A percentile compares a stretch with the other conserved stretches of the same genome.
These are phyloP conservation scores for Aspergillus indologenus DNA, from an alignment of 495 filamentous ascomycete genomes.

Conservation along the genomic window DNA sequence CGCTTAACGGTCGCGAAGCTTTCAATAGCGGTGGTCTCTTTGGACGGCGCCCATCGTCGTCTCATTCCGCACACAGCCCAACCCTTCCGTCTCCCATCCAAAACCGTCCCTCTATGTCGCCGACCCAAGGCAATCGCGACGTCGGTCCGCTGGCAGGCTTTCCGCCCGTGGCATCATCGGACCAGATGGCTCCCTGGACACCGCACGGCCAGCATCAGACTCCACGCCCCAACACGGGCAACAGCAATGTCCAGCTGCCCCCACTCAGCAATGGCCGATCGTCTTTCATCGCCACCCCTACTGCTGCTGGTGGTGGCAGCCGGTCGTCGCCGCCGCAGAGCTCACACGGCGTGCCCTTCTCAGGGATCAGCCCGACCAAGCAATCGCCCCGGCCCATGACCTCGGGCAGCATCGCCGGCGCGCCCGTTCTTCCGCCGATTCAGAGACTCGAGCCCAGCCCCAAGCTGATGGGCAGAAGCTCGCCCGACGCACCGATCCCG, in stretches of 20 bases:
- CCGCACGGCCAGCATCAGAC: slow-evolving; percentile 37
- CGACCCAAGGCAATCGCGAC: slow-evolving; percentile 46
- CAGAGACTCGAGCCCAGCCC: slow-evolving; percentile 49
- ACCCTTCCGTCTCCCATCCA: slow-evolving; percentile 40
- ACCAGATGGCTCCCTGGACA: slow-evolving; percentile 32
- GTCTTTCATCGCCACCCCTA: slow-evolving; percentile 29
- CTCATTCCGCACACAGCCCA: slow-evolving; percentile 41
- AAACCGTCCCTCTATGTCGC: slow-evolving; percentile 49
- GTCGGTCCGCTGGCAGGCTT: slow-evolving; percentile 48
- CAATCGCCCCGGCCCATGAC: slow-evolving; percentile 55
- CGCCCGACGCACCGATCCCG: slow-evolving; percentile 45
- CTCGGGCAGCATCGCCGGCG: slow-evolving; percentile 42
- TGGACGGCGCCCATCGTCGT: slow-evolving; percentile 44
- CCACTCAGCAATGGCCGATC: slow-evolving; percentile 25
- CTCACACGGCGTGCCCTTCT: slow-evolving; percentile 53
- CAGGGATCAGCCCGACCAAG: slow-evolving; percentile 75
- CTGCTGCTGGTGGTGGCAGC: slow-evolving; percentile 31
- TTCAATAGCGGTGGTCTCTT: slow-evolving; percentile 31
- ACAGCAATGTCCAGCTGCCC: slow-evolving; percentile 34
- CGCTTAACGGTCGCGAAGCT: slow-evolving; percentile 25
- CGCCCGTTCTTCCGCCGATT: slow-evolving; percentile 48
- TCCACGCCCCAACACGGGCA: slow-evolving; percentile 29
- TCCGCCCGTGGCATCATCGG: slow-evolving; percentile 28
- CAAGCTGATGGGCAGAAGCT: slow-evolving; percentile 48
- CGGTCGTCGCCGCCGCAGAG: slow-evolving; percentile 44